Evolutionary conservation across 176 grass and related monocot species (phyloP).

Genomic region (Phoenix roebelenii): DNA sequence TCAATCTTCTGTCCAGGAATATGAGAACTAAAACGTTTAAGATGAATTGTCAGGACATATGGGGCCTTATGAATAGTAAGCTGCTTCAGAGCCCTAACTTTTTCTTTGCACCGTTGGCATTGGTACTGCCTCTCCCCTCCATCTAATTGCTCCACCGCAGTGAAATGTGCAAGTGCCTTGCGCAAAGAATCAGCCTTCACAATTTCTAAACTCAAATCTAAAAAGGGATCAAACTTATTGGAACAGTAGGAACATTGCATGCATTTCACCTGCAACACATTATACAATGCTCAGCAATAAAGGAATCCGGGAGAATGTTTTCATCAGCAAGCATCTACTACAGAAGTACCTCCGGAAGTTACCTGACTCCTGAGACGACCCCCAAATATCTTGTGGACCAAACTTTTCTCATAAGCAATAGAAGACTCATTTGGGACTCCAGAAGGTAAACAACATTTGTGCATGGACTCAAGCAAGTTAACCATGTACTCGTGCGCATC

Average conservation of each 20-base stretch:
- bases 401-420: conserved; percentile 89
- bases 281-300: background rate
- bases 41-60: conserved; percentile 79
- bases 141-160: conserved; percentile 64
- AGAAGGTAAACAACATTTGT: conserved; percentile 93
- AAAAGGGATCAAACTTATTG: conserved; percentile 89
- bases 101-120: conserved; percentile 80
- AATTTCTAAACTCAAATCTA: conserved; percentile 98
- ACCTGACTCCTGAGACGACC: conserved; percentile 77
- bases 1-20: conserved; percentile 86
- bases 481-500: conserved; percentile 99
- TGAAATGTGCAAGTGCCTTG: conserved; percentile 76
- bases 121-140: conserved; percentile 77
- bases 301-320: background rate
- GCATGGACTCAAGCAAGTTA: conserved; percentile 96
- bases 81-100: conserved; percentile 78
- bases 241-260: conserved; percentile 66
- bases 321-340: background rate
- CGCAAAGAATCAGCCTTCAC: conserved; percentile 62
- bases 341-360: conserved; percentile 13
- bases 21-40: conserved; percentile 84
- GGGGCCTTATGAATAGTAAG: conserved; percentile 80
- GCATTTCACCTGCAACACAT: conserved; percentile 72
- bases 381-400: conserved; percentile 97
- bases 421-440: conserved; percentile 72